A percentile compares a stretch with the other conserved stretches of the same genome.
These are phyloP conservation scores for Ophiostoma piceae DNA, from an alignment of 2,329 filamentous ascomycete species.

Conservation along the genomic window DNA sequence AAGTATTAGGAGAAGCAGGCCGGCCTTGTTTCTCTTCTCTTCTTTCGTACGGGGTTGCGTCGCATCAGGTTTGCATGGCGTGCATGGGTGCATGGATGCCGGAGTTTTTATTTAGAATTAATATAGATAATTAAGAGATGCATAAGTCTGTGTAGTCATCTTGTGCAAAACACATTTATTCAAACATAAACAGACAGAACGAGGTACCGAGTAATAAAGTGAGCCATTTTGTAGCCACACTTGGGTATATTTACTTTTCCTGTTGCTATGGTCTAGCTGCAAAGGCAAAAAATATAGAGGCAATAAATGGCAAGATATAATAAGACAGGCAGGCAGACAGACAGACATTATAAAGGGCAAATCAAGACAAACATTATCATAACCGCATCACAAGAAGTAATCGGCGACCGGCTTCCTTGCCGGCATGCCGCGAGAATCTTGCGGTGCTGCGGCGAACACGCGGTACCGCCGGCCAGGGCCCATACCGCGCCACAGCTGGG, in stretches of 20 bases:
- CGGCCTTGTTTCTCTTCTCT: not conserved
- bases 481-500: conserved; percentile 41
- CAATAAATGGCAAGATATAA: conserved; percentile 1
- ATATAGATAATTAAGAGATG: not conserved
- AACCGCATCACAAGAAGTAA: conserved; percentile 67
- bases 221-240: not conserved
- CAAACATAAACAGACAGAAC: too few relatives aligned
- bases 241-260: conserved; percentile 11
- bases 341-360: not conserved
- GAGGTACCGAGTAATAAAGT: not conserved
- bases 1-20: not conserved
- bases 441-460: conserved; percentile 93
- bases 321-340: not conserved
- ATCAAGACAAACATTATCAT: not conserved
- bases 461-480: conserved; percentile 87
- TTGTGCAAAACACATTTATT: too few relatives aligned
- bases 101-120: not conserved
- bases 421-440: conserved; percentile 94
- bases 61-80: not conserved
- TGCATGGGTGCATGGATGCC: conserved; percentile 8
- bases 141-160: too few relatives aligned
- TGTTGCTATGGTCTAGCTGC: not conserved
- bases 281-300: conserved; percentile 7
- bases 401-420: conserved; percentile 97
- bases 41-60: not conserved